A percentile compares a stretch with the other conserved stretches of the same genome.
phyloP scores from a whole-genome alignment of 202 grass and related monocot genomes.

The Tripidium arundinaceum region DNA sequence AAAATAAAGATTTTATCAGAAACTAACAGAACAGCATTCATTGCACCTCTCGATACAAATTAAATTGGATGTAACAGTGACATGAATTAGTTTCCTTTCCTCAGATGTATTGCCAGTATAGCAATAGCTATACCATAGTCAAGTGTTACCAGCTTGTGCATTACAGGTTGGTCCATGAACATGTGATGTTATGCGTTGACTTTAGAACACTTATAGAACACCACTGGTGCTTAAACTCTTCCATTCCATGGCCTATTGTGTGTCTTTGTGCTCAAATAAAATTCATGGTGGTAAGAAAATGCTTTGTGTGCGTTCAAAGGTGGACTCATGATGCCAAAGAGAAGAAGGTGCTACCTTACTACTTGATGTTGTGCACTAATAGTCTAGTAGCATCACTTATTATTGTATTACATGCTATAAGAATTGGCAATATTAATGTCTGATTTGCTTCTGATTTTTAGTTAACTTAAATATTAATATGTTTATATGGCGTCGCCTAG shows the following conservation, averaged over 20 bases:
- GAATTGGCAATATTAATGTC: no score
- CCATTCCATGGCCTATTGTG: not conserved
- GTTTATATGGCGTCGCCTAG: no score
- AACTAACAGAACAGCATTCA: not conserved
- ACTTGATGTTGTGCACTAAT: no score
- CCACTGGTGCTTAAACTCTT: not conserved
- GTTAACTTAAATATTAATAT: no score
- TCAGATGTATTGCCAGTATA: not conserved
- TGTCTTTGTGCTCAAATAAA: not conserved
- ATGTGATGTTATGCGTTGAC: not conserved
- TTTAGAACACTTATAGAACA: not conserved
- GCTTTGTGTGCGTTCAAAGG: not conserved
- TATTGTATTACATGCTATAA: no score
- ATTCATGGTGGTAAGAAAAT: not conserved
- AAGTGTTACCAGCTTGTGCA: not conserved
- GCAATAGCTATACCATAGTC: not conserved
- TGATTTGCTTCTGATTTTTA: no score
- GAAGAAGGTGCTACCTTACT: no score
- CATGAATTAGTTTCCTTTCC: not conserved
- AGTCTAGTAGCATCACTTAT: no score
- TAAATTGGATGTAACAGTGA: not conserved
- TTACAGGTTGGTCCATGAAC: not conserved
- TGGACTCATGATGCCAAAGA: not conserved
- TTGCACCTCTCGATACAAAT: not conserved
- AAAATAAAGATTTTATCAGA: slow-evolving; percentile 10